Evolutionary conservation across 441 rosid genomes (phyloP).

Genomic region (Pelargonium myrrhifolium): DNA sequence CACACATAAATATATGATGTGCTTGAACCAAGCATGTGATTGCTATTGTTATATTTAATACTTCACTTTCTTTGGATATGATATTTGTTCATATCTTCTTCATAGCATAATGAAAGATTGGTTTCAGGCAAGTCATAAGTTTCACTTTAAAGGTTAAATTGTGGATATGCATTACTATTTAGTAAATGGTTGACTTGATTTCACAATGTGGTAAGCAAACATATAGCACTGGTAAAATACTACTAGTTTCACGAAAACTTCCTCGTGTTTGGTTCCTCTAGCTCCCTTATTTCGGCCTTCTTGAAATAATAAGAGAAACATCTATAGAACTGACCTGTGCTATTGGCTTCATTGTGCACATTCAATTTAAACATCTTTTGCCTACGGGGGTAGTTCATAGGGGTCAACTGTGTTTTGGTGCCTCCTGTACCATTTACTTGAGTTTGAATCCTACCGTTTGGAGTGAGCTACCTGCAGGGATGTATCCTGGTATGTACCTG

Average conservation of each 20-base stretch:
- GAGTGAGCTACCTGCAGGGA: too few relatives aligned
- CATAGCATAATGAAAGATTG: too few relatives aligned
- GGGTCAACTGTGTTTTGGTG: background rate
- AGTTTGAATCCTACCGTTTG: too few relatives aligned
- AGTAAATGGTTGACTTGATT: background rate
- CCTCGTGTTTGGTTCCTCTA: background rate
- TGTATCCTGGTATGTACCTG: too few relatives aligned
- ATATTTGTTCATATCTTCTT: too few relatives aligned
- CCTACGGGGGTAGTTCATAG: background rate
- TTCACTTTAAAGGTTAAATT: background rate
- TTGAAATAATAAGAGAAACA: background rate
- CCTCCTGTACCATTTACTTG: background rate
- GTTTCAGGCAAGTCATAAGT: too few relatives aligned
- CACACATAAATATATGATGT: too few relatives aligned
- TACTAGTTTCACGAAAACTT: background rate
- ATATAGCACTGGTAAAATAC: background rate
- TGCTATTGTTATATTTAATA: too few relatives aligned
- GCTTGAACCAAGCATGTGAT: too few relatives aligned
- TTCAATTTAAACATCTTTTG: background rate
- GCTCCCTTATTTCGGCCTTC: background rate
- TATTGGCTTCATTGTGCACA: background rate
- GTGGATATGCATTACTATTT: background rate
- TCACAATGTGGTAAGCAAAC: background rate
- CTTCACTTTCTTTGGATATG: too few relatives aligned
- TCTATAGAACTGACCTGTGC: background rate